A percentile compares a stretch with the other conserved stretches of the same genome.
phyloP scores from a whole-genome alignment of 1,284 basidiomycete genomes.

The Apiotrichum gamsii region DNA sequence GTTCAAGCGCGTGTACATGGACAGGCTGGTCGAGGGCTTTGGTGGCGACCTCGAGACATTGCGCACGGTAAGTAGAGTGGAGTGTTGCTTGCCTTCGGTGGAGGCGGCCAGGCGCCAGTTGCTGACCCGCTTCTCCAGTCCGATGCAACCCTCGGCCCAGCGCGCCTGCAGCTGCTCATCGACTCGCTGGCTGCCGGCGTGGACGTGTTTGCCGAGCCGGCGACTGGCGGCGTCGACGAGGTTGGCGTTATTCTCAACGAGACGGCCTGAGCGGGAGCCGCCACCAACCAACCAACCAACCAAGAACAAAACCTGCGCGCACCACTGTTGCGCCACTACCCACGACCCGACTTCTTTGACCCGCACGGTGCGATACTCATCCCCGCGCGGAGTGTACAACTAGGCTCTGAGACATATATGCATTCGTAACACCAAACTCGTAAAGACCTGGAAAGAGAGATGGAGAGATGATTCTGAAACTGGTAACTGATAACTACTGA shows the following conservation, averaged over 20 bases:
- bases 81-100: too few relatives aligned
- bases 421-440: constrained; percentile 3
- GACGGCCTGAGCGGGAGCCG: neutral
- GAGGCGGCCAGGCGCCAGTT: too few relatives aligned
- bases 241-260: constrained; percentile 31
- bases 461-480: too few relatives aligned
- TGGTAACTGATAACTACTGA: too few relatives aligned
- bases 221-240: constrained; percentile 27
- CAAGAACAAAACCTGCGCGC: too few relatives aligned
- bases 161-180: constrained; percentile 41
- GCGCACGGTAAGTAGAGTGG: constrained; percentile 39
- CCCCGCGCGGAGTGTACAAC: constrained; percentile 3
- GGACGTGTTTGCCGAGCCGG: constrained; percentile 39
- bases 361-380: too few relatives aligned
- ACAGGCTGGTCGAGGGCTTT: constrained; percentile 45
- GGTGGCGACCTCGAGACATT: constrained; percentile 44
- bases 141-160: constrained; percentile 38
- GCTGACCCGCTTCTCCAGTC: constrained; percentile 15
- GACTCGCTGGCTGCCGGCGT: constrained; percentile 36
- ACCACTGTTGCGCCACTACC: too few relatives aligned
- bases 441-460: neutral
- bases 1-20: constrained; percentile 46
- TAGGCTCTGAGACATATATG: constrained; percentile 2
- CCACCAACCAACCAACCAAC: too few relatives aligned
- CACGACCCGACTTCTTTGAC: constrained; percentile 1